Evolutionary conservation across 2,329 filamentous ascomycete species (phyloP).

Genomic region (Arachnomyces sp.): DNA sequence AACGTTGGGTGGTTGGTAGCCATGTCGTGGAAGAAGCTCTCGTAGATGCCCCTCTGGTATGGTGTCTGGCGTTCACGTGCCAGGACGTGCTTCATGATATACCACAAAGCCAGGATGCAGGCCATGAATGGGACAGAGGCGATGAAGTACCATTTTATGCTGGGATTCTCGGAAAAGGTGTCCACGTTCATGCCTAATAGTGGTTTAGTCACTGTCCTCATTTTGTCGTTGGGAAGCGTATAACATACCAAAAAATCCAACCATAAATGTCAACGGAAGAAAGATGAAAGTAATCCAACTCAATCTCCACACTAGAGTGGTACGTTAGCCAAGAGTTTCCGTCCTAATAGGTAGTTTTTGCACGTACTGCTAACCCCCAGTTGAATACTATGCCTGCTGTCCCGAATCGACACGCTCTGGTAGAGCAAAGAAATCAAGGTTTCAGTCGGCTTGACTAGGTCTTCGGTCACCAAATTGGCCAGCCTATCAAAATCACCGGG

Average conservation of each 20-base stretch:
- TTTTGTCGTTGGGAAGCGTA: background rate
- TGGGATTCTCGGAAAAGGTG: slow-evolving; percentile 34
- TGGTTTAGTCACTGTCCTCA: background rate
- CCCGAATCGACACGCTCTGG: slow-evolving; percentile 45
- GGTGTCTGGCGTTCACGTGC: slow-evolving; percentile 36
- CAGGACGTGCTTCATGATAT: slow-evolving; percentile 39
- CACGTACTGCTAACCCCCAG: slow-evolving; percentile 43
- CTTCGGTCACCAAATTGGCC: slow-evolving; percentile 41
- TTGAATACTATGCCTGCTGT: slow-evolving; percentile 42
- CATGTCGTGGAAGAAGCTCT: slow-evolving; percentile 42
- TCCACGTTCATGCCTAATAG: slow-evolving; percentile 44
- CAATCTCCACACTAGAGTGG: slow-evolving; percentile 21
- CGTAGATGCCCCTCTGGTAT: slow-evolving; percentile 43
- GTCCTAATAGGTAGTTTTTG: slow-evolving; percentile 1
- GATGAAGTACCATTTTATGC: slow-evolving; percentile 45
- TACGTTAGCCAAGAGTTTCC: background rate
- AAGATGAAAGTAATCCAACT: slow-evolving; percentile 35
- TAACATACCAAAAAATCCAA: slow-evolving; percentile 31
- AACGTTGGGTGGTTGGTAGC: slow-evolving; percentile 37
- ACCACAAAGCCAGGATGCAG: slow-evolving; percentile 40
- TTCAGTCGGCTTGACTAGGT: slow-evolving; percentile 43
- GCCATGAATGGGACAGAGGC: slow-evolving; percentile 38
- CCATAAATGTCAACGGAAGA: slow-evolving; percentile 42
- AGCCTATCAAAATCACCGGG: slow-evolving; percentile 38
- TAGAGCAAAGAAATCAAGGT: slow-evolving; percentile 46